These are phyloP conservation scores for Pseudozyma sp. DNA, from an alignment of 1,284 basidiomycete species.

Conservation along the genomic window DNA sequence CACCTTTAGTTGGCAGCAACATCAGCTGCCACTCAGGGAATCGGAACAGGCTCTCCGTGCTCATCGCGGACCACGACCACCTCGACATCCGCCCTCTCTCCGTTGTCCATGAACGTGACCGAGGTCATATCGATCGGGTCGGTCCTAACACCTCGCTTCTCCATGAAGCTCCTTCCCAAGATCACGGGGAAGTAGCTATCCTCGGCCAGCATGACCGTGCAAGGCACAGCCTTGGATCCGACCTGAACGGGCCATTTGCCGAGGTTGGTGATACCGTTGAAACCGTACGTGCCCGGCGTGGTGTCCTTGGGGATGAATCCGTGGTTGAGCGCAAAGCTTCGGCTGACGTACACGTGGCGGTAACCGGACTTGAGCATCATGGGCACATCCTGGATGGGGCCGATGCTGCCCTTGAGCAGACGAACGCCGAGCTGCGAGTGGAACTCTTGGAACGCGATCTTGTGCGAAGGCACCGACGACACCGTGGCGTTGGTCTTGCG, in stretches of 20 bases:
- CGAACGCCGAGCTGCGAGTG: slow-evolving; percentile 78
- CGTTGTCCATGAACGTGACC: slow-evolving; percentile 91
- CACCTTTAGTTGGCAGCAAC: neutral
- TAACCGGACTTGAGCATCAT: slow-evolving; percentile 94
- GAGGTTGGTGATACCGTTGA: slow-evolving; percentile 76
- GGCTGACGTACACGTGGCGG: slow-evolving; percentile 92
- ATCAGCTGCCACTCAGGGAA: slow-evolving; percentile 43
- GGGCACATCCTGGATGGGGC: slow-evolving; percentile 79
- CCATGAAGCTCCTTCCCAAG: slow-evolving; percentile 91
- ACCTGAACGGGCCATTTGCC: slow-evolving; percentile 71
- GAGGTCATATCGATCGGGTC: slow-evolving; percentile 78
- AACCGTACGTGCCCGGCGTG: slow-evolving; percentile 76
- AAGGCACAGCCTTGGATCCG: slow-evolving; percentile 71
- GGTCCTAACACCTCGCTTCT: slow-evolving; percentile 81
- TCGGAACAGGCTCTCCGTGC: slow-evolving; percentile 66
- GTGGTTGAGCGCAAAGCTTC: slow-evolving; percentile 88
- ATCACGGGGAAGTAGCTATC: slow-evolving; percentile 97
- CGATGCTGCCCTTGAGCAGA: slow-evolving; percentile 90
- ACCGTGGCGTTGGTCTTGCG: slow-evolving; percentile 56
- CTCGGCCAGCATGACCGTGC: slow-evolving; percentile 79
- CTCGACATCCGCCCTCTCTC: slow-evolving; percentile 75
- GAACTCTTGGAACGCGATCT: slow-evolving; percentile 68
- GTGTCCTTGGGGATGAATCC: slow-evolving; percentile 89
- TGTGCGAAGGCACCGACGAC: slow-evolving; percentile 57
- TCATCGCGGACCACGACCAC: slow-evolving; percentile 68